These are phyloP conservation scores for Miscanthus sacchariflorus DNA, from an alignment of 202 grass and related monocot species.

Conservation along the genomic window DNA sequence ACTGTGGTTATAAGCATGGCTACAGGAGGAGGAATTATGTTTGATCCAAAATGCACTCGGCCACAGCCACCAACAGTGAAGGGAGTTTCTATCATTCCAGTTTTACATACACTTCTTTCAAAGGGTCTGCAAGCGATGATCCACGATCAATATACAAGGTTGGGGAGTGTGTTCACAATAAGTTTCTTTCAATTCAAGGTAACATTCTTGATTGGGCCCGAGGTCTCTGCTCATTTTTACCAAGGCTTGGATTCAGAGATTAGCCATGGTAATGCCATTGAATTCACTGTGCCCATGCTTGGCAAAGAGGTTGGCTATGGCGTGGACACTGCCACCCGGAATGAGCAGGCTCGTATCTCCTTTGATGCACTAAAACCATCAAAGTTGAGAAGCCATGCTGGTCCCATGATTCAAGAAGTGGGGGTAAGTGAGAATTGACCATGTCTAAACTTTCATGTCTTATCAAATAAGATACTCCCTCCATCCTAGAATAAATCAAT, in stretches of 20 bases:
- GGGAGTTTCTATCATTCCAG: not conserved
- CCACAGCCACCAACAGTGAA: not conserved
- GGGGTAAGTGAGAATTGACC: slow-evolving; percentile 13
- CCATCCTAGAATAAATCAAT: no score
- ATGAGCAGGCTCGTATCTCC: slow-evolving; percentile 64
- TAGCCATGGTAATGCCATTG: slow-evolving; percentile 15
- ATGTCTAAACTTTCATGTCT: no score
- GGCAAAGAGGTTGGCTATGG: slow-evolving; percentile 10
- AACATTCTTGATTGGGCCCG: slow-evolving; percentile 64
- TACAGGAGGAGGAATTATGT: not conserved
- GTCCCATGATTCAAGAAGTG: slow-evolving; percentile 64
- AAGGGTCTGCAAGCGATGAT: not conserved
- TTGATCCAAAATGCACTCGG: not conserved
- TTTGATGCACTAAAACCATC: slow-evolving; percentile 52
- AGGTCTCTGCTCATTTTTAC: slow-evolving; percentile 66
- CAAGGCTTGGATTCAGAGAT: slow-evolving; percentile 46
- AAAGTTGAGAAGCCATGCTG: slow-evolving; percentile 62
- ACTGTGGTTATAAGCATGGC: not conserved
- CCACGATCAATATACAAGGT: slow-evolving; percentile 11
- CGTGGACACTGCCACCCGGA: slow-evolving; percentile 46
- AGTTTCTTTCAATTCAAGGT: slow-evolving; percentile 50
- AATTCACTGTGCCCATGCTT: slow-evolving; percentile 41
- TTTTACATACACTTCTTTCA: not conserved
- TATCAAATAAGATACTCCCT: no score
- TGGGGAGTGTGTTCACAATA: slow-evolving; percentile 67